phyloP scores from a whole-genome alignment of 169 alveolate species.

The Plasmodium gaboni region DNA sequence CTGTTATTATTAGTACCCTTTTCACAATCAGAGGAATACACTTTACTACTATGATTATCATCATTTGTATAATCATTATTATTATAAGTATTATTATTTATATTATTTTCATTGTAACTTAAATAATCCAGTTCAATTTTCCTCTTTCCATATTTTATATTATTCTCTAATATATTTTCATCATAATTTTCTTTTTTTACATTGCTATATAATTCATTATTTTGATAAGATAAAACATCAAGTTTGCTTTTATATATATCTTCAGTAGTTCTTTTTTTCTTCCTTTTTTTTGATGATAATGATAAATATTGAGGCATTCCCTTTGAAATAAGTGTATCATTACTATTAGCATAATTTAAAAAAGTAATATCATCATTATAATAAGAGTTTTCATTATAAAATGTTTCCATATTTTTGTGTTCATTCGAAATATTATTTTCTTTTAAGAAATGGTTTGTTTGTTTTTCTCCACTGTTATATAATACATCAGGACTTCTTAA shows the following conservation, averaged over 20 bases:
- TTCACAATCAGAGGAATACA: constrained; percentile 19
- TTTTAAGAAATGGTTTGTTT: too few species aligned
- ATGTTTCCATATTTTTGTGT: too few species aligned
- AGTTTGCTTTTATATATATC: background rate
- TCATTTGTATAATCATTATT: constrained; percentile 17
- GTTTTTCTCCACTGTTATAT: too few species aligned
- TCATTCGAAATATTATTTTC: too few species aligned
- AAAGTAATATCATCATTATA: constrained; percentile 5
- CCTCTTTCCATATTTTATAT: background rate
- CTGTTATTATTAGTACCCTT: constrained; percentile 7
- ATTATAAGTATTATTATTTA: background rate
- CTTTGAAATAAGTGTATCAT: background rate
- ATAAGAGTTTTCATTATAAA: too few species aligned
- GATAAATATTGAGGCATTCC: too few species aligned
- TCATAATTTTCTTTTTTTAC: background rate
- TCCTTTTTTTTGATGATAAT: background rate
- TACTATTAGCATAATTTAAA: background rate
- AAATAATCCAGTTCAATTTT: background rate
- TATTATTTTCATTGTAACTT: background rate
- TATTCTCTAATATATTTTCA: background rate
- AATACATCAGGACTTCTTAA: too few species aligned
- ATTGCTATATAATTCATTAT: constrained; percentile 13
- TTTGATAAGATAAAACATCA: background rate
- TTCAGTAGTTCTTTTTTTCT: background rate
- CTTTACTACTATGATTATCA: background rate